phyloP scores from a whole-genome alignment of 345 rosid species.

The Eucalyptus rudis region DNA sequence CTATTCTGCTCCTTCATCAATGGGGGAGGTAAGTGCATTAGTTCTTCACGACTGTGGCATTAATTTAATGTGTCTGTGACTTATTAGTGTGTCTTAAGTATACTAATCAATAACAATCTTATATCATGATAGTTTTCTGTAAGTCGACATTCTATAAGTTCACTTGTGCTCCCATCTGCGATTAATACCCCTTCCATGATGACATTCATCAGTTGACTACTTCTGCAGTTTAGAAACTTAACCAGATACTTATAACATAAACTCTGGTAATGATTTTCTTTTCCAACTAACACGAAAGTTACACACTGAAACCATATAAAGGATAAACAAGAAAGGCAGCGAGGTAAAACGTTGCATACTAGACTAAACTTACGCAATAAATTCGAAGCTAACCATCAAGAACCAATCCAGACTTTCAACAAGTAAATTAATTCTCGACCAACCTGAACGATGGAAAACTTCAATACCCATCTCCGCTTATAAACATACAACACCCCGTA shows the following conservation, averaged over 20 bases:
- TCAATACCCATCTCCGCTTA: slow-evolving; percentile 61
- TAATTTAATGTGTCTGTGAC: background rate
- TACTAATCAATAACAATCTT: background rate
- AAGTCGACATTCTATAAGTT: background rate
- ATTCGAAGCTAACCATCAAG: background rate
- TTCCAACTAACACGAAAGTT: background rate
- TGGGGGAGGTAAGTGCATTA: background rate
- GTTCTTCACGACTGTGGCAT: background rate
- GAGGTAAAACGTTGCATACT: background rate
- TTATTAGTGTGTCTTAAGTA: background rate
- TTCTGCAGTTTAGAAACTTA: background rate
- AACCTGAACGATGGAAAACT: slow-evolving; percentile 92
- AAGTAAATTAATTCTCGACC: background rate
- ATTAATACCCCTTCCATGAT: background rate
- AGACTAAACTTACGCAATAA: background rate
- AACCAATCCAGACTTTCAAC: background rate
- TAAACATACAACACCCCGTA: slow-evolving; percentile 37
- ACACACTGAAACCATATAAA: background rate
- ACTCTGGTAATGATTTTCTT: background rate
- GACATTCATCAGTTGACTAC: background rate
- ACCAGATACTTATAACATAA: background rate
- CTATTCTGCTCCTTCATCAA: background rate
- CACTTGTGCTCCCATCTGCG: background rate
- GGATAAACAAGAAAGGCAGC: background rate
- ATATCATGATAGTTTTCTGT: background rate